Evolutionary conservation across 768 basidiomycete species (phyloP).

Genomic region (Nidularia sp.): DNA sequence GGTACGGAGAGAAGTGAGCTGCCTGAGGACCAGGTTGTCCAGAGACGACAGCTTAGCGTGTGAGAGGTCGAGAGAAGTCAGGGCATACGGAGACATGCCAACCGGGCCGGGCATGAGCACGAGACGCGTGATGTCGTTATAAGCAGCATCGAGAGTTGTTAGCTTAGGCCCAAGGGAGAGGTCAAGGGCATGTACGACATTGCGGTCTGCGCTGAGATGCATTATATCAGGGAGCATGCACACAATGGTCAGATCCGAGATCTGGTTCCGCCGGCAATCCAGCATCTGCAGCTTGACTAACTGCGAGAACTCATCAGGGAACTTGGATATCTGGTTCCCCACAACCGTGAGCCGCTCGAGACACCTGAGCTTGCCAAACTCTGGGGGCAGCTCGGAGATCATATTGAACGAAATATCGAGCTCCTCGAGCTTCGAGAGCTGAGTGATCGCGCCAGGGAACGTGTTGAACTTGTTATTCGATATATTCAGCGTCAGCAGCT

Average conservation of each 20-base stretch:
- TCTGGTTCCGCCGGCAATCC: constrained; percentile 83
- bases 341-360: constrained; percentile 77
- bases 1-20: constrained; percentile 64
- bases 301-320: constrained; percentile 58
- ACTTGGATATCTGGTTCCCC: constrained; percentile 75
- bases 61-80: constrained; percentile 82
- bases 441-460: constrained; percentile 72
- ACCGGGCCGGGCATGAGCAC: constrained; percentile 52
- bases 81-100: constrained; percentile 38
- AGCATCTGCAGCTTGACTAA: constrained; percentile 63
- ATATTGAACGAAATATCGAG: constrained; percentile 95
- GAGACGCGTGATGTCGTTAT: constrained; percentile 87
- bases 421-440: constrained; percentile 70
- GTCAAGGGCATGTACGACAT: constrained; percentile 76
- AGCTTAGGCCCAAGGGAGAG: constrained; percentile 68
- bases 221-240: constrained; percentile 68
- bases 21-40: constrained; percentile 67
- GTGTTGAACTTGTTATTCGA: constrained; percentile 90
- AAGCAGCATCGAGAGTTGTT: constrained; percentile 66
- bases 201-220: constrained; percentile 75
- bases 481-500: constrained; percentile 79
- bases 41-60: constrained; percentile 84
- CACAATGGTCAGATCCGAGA: constrained; percentile 70
- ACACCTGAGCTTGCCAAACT: constrained; percentile 63
- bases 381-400: constrained; percentile 75